These are phyloP conservation scores for Phytophthora sojae DNA, from an alignment of 352 stramenopile species.

Conservation along the genomic window DNA sequence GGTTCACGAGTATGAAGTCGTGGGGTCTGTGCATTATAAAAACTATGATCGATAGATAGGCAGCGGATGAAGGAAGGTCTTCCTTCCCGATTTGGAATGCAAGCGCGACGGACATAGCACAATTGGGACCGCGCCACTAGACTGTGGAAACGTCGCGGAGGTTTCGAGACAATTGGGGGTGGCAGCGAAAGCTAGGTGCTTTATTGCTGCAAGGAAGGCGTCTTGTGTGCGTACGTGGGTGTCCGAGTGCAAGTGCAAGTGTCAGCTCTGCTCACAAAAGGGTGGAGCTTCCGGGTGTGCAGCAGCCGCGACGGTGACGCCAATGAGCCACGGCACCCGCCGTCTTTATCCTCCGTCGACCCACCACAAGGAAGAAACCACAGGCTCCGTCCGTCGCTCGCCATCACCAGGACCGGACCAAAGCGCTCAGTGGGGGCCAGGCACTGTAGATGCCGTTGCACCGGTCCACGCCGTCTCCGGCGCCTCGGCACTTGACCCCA, in stretches of 20 bases:
- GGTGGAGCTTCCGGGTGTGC: conserved; percentile 4
- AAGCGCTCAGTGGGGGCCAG: conserved; percentile 10
- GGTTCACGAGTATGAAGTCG: background rate
- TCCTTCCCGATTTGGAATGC: conserved; percentile 30
- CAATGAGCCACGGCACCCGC: conserved; percentile 41
- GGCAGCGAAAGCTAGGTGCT: background rate
- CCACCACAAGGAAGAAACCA: conserved; percentile 11
- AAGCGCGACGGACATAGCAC: conserved; percentile 1
- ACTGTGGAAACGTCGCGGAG: conserved; percentile 36
- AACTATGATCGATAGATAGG: background rate
- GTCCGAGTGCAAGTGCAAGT: background rate
- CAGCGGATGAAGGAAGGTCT: conserved; percentile 22
- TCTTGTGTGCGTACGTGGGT: background rate
- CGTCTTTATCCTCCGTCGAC: conserved; percentile 25
- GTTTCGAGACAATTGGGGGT: conserved; percentile 39
- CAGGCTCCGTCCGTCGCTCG: conserved; percentile 18
- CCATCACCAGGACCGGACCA: conserved; percentile 1
- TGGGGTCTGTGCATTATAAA: background rate
- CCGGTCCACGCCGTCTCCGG: conserved; percentile 16
- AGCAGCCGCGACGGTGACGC: conserved; percentile 22
- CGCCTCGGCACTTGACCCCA: conserved; percentile 8
- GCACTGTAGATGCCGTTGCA: conserved; percentile 18
- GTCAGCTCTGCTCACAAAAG: background rate
- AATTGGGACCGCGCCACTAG: conserved; percentile 3
- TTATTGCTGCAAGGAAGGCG: conserved; percentile 19